Conservation (phyloP, 768 basidiomycete genomes). For the Panellus pusillus region DNA sequence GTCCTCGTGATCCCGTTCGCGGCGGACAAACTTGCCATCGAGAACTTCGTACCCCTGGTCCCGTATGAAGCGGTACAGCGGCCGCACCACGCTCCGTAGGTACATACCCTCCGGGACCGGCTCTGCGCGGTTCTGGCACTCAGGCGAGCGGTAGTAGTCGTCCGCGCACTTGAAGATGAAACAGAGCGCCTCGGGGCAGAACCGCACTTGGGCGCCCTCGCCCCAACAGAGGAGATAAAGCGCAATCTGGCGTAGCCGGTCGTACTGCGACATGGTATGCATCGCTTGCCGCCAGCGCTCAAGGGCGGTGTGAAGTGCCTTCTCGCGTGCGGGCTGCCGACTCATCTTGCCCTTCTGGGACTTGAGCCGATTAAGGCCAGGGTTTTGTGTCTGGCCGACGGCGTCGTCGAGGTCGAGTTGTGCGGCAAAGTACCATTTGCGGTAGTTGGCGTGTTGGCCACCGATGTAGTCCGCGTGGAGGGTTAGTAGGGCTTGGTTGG, state of each 20-base stretch:
- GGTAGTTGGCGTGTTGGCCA: constrained; percentile 97
- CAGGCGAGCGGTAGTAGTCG: constrained; percentile 97
- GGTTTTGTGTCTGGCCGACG: constrained; percentile 89
- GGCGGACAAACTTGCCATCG: constrained; percentile 93
- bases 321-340: constrained; percentile 55
- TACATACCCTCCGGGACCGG: constrained; percentile 95
- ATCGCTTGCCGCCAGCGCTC: constrained; percentile 97
- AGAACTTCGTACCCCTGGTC: constrained; percentile 97
- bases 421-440: constrained; percentile 99
- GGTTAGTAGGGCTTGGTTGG: constrained; percentile 91
- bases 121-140: constrained; percentile 91
- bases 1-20: constrained; percentile 89
- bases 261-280: constrained; percentile 99
- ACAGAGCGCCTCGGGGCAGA: constrained; percentile 94
- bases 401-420: constrained; percentile 99
- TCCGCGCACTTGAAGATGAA: constrained; percentile 99
- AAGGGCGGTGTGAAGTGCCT: constrained; percentile 76
- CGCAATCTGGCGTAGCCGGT: constrained; percentile 94
- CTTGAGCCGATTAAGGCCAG: constrained; percentile 79
- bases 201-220: constrained; percentile 96
- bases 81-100: constrained; percentile 85
- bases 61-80: constrained; percentile 92
- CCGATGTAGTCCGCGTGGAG: constrained; percentile 99
- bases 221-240: constrained; percentile 97
- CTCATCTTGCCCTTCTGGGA: constrained; percentile 53